phyloP scores from a whole-genome alignment of 352 stramenopile species.

The Pythium periplocum region DNA sequence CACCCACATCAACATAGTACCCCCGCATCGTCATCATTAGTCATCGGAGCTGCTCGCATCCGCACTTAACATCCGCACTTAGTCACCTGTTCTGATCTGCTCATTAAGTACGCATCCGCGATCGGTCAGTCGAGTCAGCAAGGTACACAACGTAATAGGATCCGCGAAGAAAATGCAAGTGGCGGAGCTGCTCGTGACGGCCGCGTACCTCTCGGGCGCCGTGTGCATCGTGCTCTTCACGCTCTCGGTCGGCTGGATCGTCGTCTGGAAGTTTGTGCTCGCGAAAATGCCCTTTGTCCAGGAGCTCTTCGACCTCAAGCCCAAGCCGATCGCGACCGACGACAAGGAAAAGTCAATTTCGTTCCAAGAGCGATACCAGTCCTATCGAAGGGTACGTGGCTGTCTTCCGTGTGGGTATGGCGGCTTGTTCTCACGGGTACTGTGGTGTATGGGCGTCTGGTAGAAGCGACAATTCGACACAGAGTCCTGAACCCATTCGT shows the following conservation, averaged over 20 bases:
- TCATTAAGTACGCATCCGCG: no score
- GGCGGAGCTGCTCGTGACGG: conserved; percentile 50
- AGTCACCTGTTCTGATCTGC: no score
- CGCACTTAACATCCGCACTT: no score
- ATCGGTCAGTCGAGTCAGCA: no score
- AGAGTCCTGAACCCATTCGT: no score
- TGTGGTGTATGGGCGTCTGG: no score
- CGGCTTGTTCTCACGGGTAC: no score
- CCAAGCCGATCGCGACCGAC: conserved; percentile 24
- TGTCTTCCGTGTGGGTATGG: not conserved
- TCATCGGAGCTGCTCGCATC: no score
- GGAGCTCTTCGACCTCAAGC: conserved; percentile 81
- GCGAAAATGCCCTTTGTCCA: conserved; percentile 81
- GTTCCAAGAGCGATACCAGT: conserved; percentile 68
- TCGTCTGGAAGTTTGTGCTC: conserved; percentile 83
- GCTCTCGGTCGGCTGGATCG: conserved; percentile 63
- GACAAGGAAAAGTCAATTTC: conserved; percentile 43
- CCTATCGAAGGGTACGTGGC: conserved; percentile 50
- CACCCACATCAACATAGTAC: conserved; percentile 37
- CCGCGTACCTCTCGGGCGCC: conserved; percentile 64
- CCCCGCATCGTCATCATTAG: not conserved
- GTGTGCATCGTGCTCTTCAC: conserved; percentile 83
- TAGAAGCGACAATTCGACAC: no score
- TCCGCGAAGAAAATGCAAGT: not conserved
- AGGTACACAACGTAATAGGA: no score